A percentile compares a stretch with the other conserved stretches of the same genome.
phyloP scores from a whole-genome alignment of 495 filamentous ascomycete genomes.

The Daldinia caldariorum region DNA sequence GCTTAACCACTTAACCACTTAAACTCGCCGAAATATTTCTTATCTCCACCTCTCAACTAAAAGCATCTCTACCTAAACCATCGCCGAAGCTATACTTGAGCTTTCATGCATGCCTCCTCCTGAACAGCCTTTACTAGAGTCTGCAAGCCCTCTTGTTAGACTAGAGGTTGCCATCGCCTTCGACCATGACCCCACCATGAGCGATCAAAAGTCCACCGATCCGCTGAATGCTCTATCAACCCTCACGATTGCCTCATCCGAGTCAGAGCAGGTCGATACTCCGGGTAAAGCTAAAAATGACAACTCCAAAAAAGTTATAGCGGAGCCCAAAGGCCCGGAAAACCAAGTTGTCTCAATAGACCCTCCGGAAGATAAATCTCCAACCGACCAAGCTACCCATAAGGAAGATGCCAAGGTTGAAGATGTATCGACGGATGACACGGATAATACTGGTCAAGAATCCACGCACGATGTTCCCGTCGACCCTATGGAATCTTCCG shows the following conservation, averaged over 20 bases:
- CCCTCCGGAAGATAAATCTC: slow-evolving; percentile 19
- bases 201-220: slow-evolving; percentile 37
- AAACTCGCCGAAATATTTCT: neutral
- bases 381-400: slow-evolving; percentile 2
- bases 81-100: slow-evolving; percentile 6
- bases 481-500: slow-evolving; percentile 63
- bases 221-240: slow-evolving; percentile 37
- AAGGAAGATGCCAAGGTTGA: slow-evolving; percentile 13
- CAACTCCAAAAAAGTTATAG: neutral
- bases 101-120: slow-evolving; percentile 48
- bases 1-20: neutral
- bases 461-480: slow-evolving; percentile 19
- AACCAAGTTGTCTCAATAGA: slow-evolving; percentile 23
- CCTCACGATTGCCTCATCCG: slow-evolving; percentile 18
- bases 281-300: slow-evolving; percentile 28
- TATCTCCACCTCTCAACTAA: slow-evolving; percentile 13
- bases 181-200: slow-evolving; percentile 50
- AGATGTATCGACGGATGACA: slow-evolving; percentile 8
- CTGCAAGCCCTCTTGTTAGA: slow-evolving; percentile 39
- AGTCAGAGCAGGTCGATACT: slow-evolving; percentile 21
- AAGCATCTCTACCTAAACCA: slow-evolving; percentile 7
- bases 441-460: slow-evolving; percentile 11
- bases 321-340: slow-evolving; percentile 4
- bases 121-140: slow-evolving; percentile 40
- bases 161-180: slow-evolving; percentile 34